Evolutionary conservation across 805 yeast genomes (phyloP).

Genomic region (Metschnikowia vanudenii): DNA sequence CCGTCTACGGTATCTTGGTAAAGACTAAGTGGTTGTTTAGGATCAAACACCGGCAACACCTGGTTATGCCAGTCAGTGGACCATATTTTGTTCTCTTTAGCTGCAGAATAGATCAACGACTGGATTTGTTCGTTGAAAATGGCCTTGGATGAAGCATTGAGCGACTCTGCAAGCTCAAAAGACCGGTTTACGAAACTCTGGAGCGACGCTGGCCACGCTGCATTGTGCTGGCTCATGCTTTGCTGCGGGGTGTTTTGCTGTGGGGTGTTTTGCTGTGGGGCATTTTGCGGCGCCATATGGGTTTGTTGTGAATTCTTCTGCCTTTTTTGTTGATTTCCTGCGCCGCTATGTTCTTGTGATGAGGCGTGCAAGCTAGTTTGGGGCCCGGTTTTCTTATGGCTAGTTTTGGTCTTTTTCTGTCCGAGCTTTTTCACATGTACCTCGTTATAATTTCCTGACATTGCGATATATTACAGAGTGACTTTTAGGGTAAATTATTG

Average conservation of each 20-base stretch:
- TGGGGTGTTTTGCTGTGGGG: background rate
- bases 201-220: constrained; percentile 54
- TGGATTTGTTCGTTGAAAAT: constrained; percentile 51
- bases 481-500: background rate
- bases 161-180: constrained; percentile 38
- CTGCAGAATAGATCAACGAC: constrained; percentile 48
- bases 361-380: no score
- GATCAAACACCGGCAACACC: constrained; percentile 45
- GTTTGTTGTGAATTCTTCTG: no score
- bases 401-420: constrained; percentile 1
- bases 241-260: background rate
- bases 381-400: background rate
- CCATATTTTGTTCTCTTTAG: constrained; percentile 42
- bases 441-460: constrained; percentile 25
- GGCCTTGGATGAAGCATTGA: constrained; percentile 34
- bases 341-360: no score
- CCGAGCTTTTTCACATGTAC: constrained; percentile 22
- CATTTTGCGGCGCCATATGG: no score
- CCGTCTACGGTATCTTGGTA: constrained; percentile 11
- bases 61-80: constrained; percentile 55
- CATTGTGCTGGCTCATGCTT: background rate
- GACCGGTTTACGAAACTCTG: constrained; percentile 50
- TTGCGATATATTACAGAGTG: no score
- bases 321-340: no score
- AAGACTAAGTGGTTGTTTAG: constrained; percentile 9